These are phyloP conservation scores for Cadophora sp. DNA, from an alignment of 2,329 filamentous ascomycete species.

Conservation along the genomic window DNA sequence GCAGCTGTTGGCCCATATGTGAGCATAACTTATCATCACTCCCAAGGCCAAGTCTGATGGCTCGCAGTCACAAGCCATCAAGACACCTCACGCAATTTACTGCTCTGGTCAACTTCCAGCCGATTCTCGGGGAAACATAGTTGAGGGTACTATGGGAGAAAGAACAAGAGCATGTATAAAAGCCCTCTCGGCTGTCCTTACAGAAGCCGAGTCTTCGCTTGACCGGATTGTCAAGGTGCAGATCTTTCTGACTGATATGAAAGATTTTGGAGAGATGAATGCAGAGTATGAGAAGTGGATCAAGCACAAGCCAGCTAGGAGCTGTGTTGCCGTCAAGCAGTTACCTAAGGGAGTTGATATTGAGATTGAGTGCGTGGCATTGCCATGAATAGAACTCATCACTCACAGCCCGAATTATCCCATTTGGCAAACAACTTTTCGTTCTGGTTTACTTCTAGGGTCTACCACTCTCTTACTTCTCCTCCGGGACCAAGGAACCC, in stretches of 20 bases:
- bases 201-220: conserved; percentile 79
- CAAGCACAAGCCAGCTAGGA: conserved; percentile 82
- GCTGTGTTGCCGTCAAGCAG: conserved; percentile 89
- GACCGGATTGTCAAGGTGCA: conserved; percentile 87
- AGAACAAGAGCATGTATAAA: conserved; percentile 69
- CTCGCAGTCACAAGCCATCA: conserved; percentile 68
- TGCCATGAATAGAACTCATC: conserved; percentile 49
- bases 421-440: not conserved
- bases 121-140: conserved; percentile 39
- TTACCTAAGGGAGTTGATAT: conserved; percentile 86
- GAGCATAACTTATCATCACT: conserved; percentile 32
- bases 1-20: conserved; percentile 70
- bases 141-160: conserved; percentile 58
- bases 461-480: conserved; percentile 71
- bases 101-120: conserved; percentile 60
- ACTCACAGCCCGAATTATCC: not conserved
- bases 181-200: conserved; percentile 85
- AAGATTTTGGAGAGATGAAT: conserved; percentile 87
- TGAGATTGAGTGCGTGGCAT: conserved; percentile 89
- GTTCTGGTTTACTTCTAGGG: not conserved
- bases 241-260: conserved; percentile 93
- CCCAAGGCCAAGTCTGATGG: conserved; percentile 31
- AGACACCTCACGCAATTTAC: conserved; percentile 70
- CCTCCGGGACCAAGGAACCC: conserved; percentile 73
- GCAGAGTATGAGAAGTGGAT: conserved; percentile 85